Evolutionary conservation across 129 eudicot genomes (phyloP).

Genomic region (Gnaphalium uliginosum): DNA sequence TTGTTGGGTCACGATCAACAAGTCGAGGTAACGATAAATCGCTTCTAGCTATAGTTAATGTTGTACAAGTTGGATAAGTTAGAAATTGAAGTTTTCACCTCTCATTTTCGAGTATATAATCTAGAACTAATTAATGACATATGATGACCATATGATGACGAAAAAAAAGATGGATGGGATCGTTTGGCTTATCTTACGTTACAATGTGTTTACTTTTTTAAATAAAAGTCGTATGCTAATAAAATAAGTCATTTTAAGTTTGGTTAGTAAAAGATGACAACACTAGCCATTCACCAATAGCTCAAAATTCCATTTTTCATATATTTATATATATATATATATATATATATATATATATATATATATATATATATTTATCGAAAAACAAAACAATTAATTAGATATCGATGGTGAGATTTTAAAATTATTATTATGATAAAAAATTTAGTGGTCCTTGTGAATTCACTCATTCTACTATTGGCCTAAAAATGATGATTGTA

Average conservation of each 20-base stretch:
- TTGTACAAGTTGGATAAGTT: constrained; percentile 3
- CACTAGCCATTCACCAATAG: not conserved
- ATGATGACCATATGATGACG: not conserved
- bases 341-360: no score
- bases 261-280: not conserved
- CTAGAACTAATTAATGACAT: constrained; percentile 2
- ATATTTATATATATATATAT: no score
- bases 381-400: no score
- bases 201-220: not conserved
- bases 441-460: no score
- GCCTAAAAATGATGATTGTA: no score
- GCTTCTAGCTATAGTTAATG: not conserved
- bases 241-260: not conserved
- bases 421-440: no score
- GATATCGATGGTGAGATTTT: no score
- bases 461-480: no score
- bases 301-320: not conserved
- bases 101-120: constrained; percentile 1
- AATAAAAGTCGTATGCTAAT: not conserved
- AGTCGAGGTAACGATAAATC: not conserved
- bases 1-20: constrained; percentile 13
- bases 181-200: not conserved
- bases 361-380: no score
- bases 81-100: not conserved
- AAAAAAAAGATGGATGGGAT: not conserved